Base-by-base conservation (phyloP, 169 alveolate species). In the Theileria annulata region DNA sequence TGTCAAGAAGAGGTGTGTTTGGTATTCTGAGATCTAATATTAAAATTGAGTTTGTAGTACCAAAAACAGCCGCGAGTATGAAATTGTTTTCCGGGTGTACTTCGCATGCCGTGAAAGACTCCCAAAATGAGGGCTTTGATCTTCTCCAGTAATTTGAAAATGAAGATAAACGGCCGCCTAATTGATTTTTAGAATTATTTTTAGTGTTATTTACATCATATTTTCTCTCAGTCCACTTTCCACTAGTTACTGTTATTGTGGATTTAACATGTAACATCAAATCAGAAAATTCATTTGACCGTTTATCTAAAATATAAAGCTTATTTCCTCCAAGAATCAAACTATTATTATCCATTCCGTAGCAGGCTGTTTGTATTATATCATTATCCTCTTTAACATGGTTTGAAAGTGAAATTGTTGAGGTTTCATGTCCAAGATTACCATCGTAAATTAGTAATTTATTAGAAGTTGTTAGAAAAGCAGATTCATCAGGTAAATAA, bases 21-120 rank as follows among this genome's bases (percentile, higher is more conserved):
- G 91, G 93, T 47, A 74, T 73, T 25, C 93, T 30, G 54, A 87
- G 59, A 75, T 91, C 94, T 84, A 89, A 87, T n/a, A 91, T n/a
- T 51, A 79, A 90, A 0, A 91, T 69, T 23, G 81, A 86, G 70
- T 87, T 85, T 51, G 71, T 85, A 17, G 82, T 31, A 19, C 89
- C 80, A 68, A 77, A 85, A 10, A 77, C 89, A 31, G 79, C 28
- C 2, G 94, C 94, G 54, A 91, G 51, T 17, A 91, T 85, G 33
- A 70, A 71, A 13, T 83, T 71, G 63, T 80, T 49, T 37, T 63
- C 71, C 4, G 94, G 94, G 67, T 91, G 91, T 25, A 28, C 64
- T 12, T 71, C 86, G 31, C 80, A 25, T 3, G 94, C 93, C 1
- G 94, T 91, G 64, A 87, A 87, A 0, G 92, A 88, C 31, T 71